Evolutionary conservation across 176 grass and related monocot genomes (phyloP).

Genomic region (Rhipidocladum racemiflorum): DNA sequence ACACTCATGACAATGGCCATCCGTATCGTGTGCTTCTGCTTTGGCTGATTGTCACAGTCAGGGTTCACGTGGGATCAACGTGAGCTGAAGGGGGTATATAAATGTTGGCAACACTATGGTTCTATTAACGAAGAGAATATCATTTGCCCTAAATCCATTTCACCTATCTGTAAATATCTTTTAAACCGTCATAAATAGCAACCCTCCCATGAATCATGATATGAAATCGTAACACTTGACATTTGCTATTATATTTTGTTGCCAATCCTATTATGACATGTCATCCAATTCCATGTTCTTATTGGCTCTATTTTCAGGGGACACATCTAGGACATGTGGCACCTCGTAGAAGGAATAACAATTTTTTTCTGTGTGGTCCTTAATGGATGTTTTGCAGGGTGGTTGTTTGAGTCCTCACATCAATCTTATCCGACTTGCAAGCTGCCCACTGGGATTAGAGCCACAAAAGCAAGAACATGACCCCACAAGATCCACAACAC

Average conservation of each 20-base stretch:
- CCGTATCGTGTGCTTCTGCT: background rate
- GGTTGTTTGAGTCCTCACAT: constrained; percentile 20
- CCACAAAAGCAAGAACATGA: constrained; percentile 20
- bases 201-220: no score
- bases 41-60: background rate
- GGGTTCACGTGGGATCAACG: no score
- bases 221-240: no score
- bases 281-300: no score
- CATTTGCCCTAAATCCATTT: background rate
- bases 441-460: background rate
- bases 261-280: background rate
- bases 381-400: background rate
- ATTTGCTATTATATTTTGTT: background rate
- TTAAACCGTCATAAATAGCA: no score
- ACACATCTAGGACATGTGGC: background rate
- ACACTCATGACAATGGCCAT: background rate
- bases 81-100: background rate
- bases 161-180: no score
- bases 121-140: no score
- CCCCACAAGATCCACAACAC: constrained; percentile 40
- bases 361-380: background rate
- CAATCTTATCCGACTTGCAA: constrained; percentile 23
- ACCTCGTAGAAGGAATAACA: background rate
- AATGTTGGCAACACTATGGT: background rate
- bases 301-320: no score